Base-by-base conservation (phyloP, 176 grass and related monocot species). In the Leersia perrieri region DNA sequence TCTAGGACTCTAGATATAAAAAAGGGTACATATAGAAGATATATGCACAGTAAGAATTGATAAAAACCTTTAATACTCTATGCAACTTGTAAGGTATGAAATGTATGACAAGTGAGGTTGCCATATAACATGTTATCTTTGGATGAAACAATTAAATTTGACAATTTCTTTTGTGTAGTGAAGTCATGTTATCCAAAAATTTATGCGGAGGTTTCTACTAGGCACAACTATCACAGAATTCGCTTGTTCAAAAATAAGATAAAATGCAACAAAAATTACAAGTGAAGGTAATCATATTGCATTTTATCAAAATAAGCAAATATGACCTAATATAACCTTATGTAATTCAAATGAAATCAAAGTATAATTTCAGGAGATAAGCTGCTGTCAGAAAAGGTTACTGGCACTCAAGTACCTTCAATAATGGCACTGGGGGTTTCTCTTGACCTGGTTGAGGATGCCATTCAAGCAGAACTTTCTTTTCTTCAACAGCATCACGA, bases 381-480 rank as follows among this genome's bases (percentile, higher is more conserved):
- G 6, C 36, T 42, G 32, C 25, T 66, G 5, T 12, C 62, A 38
- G 51, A 57, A 53, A 45, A 77, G 8, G 60, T 30, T 27, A 58
- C 20, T 73, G 63, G 34, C 27, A 73, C 16, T 81, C 5, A 74
- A 70, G 29, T 76, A 97, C 94, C 91, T 97, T 97, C 57, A 94
- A 83, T 29, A 97, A 69, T 16, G 91, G 94, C 81, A 97, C 89
- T 75, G 91, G 91, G 83, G 91, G 91, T 86, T 97, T 89, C 62
- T 90, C 61, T 85, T 91, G 74, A 70, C 87, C 91, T 67, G 87
- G 89, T 74, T 91, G 94, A 85, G 91, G 91, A 74, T 97, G 75
- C 91, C 94, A 97, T 49, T 97, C 91, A 81, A 97, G 94, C 62
- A 97, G 78, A 47, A 91, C 91, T 82, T 53, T 85, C 64, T 86